These are phyloP conservation scores for Cystobasidium ongulense DNA, from an alignment of 768 basidiomycete genomes.

Conservation along the genomic window DNA sequence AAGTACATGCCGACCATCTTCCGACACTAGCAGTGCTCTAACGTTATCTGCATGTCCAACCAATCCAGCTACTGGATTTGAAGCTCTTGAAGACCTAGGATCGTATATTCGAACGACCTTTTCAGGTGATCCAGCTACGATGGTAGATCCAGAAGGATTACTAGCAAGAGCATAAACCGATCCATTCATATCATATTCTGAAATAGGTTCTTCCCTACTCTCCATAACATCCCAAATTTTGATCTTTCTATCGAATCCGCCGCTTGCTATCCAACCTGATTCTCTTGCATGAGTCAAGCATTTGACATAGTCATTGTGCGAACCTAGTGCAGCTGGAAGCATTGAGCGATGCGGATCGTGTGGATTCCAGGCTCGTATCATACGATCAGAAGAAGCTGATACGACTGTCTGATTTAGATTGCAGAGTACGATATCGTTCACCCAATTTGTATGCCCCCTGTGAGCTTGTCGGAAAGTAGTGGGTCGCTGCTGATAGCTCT, in stretches of 20 bases:
- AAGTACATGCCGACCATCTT: constrained; percentile 75
- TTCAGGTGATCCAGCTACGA: constrained; percentile 87
- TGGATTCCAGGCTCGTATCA: constrained; percentile 86
- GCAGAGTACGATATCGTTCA: constrained; percentile 86
- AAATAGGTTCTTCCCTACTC: constrained; percentile 37
- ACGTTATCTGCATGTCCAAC: constrained; percentile 98
- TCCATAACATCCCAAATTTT: constrained; percentile 82
- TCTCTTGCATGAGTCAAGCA: constrained; percentile 54
- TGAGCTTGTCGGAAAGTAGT: constrained; percentile 69
- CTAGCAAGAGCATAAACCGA: constrained; percentile 66
- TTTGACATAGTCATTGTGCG: constrained; percentile 45
- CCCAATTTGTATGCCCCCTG: constrained; percentile 81
- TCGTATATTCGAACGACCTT: constrained; percentile 88
- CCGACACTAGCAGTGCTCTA: constrained; percentile 74
- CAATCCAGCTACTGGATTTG: constrained; percentile 64
- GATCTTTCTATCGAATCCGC: constrained; percentile 87
- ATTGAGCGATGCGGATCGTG: constrained; percentile 54
- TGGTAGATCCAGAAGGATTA: constrained; percentile 67
- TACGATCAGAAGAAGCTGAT: constrained; percentile 91
- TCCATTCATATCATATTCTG: constrained; percentile 59
- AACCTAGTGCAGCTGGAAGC: constrained; percentile 53
- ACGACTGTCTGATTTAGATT: constrained; percentile 88
- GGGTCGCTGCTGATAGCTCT: constrained; percentile 45
- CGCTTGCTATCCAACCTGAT: constrained; percentile 80
- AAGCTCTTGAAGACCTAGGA: constrained; percentile 61